Base-by-base conservation (phyloP, 176 grass and related monocot species). In the Chrysopogon serrulatus region DNA sequence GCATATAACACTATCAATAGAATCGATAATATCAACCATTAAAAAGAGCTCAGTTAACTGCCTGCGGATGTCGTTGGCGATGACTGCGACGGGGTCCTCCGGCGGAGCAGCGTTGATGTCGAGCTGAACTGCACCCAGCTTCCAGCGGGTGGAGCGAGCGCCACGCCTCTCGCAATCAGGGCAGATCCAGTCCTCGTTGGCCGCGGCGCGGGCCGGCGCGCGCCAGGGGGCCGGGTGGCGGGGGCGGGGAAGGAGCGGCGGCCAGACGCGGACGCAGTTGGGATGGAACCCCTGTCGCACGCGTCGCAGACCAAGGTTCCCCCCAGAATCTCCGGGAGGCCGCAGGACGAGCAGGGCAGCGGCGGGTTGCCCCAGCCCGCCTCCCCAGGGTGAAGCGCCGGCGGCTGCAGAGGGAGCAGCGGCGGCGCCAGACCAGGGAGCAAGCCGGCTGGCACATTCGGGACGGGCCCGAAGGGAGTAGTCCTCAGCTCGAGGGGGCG, bases 101-200 rank as follows among this genome's bases (percentile, higher is more conserved):
- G 83, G 91, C 23, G 93, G 96, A 27, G 86, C 80, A 0, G 86
- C 89, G 73, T 98, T 98, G 90, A 98, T 98, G 73, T 95, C 93
- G 8, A 98, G 91, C 49, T 71, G 70, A 53, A 86, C 89, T 3
- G 84, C 34, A 1, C 93, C 91, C 7, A 92, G 89, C 62, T 82
- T 94, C 96, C 93, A 99, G 51, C 87, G 85, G 73, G 86, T 87
- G 2, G 85, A 74, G 16, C 89, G 91, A 59, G 88, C 71, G n/a
- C 96, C 96, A 17, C 61, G 90, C 62, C 83, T 78, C 83, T 86
- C 90, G 71, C 96, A 99, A 65, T 90, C 91, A 2, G 85, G 70
- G 73, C 96, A 99, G 73, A 94, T 85, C 96, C 96, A 99, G 77
- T 94, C 96, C 49, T 96, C 96, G 79, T 90, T 87, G 1, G 79